Percentiles rank a stretch among this genome's conserved stretches.
Evolutionary conservation across 1,284 basidiomycete species (phyloP).

Genomic region (Papiliotrema terrestris): DNA sequence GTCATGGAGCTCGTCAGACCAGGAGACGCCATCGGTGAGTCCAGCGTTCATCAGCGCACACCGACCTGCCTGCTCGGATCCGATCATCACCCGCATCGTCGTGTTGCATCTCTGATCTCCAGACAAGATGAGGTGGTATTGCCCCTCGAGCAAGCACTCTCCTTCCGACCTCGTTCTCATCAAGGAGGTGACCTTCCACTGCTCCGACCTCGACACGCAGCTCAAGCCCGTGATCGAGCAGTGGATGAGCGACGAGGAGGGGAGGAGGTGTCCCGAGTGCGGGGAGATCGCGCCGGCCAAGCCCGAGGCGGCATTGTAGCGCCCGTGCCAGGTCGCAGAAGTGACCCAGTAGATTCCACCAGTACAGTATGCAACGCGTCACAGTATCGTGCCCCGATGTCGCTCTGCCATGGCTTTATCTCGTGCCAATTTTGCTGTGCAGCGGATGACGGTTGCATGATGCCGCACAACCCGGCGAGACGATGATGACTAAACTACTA

Average conservation of each 20-base stretch:
- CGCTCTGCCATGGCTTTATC: too few species aligned
- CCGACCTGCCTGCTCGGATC: too few species aligned
- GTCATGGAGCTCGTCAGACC: constrained; percentile 90
- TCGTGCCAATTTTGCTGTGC: too few species aligned
- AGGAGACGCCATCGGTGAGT: constrained; percentile 50
- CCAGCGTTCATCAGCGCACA: too few species aligned
- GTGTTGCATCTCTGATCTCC: constrained; percentile 1
- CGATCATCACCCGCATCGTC: too few species aligned
- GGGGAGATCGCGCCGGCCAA: constrained; percentile 58
- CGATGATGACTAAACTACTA: too few species aligned
- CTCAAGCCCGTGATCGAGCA: constrained; percentile 84
- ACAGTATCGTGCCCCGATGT: too few species aligned
- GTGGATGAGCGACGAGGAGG: constrained; percentile 62
- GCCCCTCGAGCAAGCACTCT: constrained; percentile 63
- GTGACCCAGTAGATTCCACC: too few species aligned
- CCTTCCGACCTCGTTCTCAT: constrained; percentile 68
- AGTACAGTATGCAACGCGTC: too few species aligned
- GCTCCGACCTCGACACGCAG: constrained; percentile 87
- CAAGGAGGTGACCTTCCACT: constrained; percentile 81
- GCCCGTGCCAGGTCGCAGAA: too few species aligned
- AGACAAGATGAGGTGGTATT: constrained; percentile 96
- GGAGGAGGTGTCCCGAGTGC: constrained; percentile 68
- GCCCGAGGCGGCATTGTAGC: constrained; percentile 7
- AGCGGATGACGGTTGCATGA: too few species aligned
- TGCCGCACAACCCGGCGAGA: too few species aligned